Base-by-base conservation (phyloP, 2,329 filamentous ascomycete species). In the Arthrobotrys megalospora region DNA sequence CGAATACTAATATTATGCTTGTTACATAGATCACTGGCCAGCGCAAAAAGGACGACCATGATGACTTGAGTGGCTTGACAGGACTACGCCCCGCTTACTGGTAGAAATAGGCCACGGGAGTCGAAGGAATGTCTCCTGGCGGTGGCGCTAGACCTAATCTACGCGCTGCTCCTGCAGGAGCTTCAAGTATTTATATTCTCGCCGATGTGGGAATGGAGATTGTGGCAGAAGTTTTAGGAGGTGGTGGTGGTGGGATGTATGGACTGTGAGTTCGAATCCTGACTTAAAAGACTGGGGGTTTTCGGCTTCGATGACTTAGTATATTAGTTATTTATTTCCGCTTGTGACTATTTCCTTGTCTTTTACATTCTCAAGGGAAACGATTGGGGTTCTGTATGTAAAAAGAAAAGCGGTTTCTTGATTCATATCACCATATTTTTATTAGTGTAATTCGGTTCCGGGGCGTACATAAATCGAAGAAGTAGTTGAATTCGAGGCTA, bases 31-130 rank as follows among this genome's bases (percentile, higher is more conserved):
- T 91, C 82, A 88, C 88, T 52, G 92, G 92, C 14, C 91, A 93
- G 82, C 87, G 91, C 78, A 92, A 92, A 84, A 91, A 90, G 82
- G 91, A 92, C 72, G 88, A 90, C 75, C 86, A 87, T 21, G 84
- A 86, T 41, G 79, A 81, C 12, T 80, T 88, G 80, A 86, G 88
- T 24, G 88, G 86, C 81, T 90, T 91, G 83, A 86, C 88, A 43
- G 89, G 89, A 16, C 83, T 91, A 81, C 86, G 89, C 79, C 88
- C 89, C 67, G 85, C 88, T 19, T 90, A 90, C 82, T 90, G 89
- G 89, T 90, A 87, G 82, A 66, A 45, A 58, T 60, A 47, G 28
- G 36, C 36, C 3, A 12, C 16, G 24, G 52, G 60, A 28, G 41
- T 14, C 45, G 24, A 19, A 45, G 53, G 38, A 16, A 10, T 24